phyloP scores from a whole-genome alignment of 257 asterid genomes.

The Nicotiana undulata region DNA sequence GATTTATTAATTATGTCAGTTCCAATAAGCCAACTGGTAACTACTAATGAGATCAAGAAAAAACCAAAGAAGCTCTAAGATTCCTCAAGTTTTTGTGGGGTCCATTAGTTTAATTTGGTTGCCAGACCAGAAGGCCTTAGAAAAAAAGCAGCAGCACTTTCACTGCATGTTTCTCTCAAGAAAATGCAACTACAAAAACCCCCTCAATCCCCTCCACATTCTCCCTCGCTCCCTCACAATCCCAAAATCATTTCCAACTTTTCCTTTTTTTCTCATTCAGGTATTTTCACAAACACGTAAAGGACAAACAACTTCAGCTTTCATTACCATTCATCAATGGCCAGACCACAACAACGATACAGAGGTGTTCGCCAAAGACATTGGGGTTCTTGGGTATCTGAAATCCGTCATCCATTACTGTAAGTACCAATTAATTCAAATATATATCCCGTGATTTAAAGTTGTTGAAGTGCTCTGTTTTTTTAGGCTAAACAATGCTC shows the following conservation, averaged over 20 bases:
- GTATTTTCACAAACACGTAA: constrained; percentile 17
- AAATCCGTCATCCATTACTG: constrained; percentile 83
- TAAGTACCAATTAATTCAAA: constrained; percentile 10
- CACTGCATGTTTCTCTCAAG: background rate
- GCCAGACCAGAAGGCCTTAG: constrained; percentile 14
- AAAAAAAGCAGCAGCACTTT: background rate
- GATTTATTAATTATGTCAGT: constrained; percentile 16
- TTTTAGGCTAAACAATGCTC: too few relatives aligned
- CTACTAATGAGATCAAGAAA: constrained; percentile 8
- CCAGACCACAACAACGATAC: constrained; percentile 59
- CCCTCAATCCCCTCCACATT: background rate
- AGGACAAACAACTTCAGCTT: background rate
- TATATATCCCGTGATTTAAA: background rate
- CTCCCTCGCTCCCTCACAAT: background rate
- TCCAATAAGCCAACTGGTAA: constrained; percentile 34
- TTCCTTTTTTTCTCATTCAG: background rate
- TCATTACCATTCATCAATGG: constrained; percentile 20
- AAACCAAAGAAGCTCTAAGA: constrained; percentile 5
- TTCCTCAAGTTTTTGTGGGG: constrained; percentile 22
- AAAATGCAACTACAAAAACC: constrained; percentile 6
- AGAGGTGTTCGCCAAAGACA: constrained; percentile 86
- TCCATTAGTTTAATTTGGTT: constrained; percentile 22
- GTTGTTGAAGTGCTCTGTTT: too few relatives aligned
- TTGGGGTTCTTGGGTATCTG: constrained; percentile 96
- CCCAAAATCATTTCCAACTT: too few relatives aligned